Conservation (phyloP, 768 basidiomycete species). For the Terana coerulea region DNA sequence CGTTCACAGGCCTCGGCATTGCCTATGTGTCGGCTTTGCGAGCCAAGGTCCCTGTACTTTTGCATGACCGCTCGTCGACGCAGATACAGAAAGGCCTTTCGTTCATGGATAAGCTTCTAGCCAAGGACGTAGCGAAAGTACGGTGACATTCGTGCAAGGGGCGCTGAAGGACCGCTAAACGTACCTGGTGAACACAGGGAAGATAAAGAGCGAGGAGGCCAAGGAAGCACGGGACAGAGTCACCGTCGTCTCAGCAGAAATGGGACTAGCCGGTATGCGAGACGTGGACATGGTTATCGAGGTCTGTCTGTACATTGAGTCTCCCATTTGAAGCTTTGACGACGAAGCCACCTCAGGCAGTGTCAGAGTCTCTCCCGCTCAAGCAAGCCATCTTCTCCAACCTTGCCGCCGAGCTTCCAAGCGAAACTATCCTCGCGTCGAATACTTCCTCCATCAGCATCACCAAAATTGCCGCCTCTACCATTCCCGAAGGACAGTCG, state of each 20-base stretch:
- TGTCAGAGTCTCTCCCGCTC: constrained; percentile 75
- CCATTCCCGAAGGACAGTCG: constrained; percentile 53
- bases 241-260: constrained; percentile 45
- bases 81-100: constrained; percentile 73
- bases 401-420: constrained; percentile 63
- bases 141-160: not conserved
- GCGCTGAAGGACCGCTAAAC: not conserved
- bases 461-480: constrained; percentile 86
- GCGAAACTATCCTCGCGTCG: constrained; percentile 78
- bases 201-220: constrained; percentile 63
- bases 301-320: constrained; percentile 38
- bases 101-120: constrained; percentile 77
- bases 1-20: constrained; percentile 78
- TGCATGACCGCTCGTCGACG: constrained; percentile 75
- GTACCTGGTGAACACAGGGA: constrained; percentile 38
- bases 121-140: constrained; percentile 81
- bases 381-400: constrained; percentile 76
- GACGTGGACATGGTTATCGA: constrained; percentile 93
- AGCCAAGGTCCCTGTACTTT: constrained; percentile 79
- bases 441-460: constrained; percentile 96
- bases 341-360: constrained; percentile 55
- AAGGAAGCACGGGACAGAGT: constrained; percentile 71
- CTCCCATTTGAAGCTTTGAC: too few species aligned
- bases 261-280: constrained; percentile 52
- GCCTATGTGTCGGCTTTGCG: constrained; percentile 82